Conservation (phyloP, 257 asterid species). For the Scutellaria galericulata region DNA sequence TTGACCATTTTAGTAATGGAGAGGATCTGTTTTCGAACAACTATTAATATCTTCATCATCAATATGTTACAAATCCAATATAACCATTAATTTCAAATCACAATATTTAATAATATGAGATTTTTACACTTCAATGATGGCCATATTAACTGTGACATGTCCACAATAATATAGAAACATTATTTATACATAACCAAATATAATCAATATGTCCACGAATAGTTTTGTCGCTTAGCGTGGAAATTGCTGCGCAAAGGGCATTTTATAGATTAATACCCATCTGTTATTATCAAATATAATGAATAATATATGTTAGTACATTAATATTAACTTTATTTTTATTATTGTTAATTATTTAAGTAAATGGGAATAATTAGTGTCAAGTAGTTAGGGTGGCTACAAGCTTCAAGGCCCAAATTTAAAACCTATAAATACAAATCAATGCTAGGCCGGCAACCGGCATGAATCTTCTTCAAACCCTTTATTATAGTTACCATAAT, state of each 20-base stretch:
- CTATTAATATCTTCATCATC: too few relatives aligned
- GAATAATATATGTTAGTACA: neutral
- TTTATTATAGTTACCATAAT: neutral
- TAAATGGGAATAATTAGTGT: conserved; percentile 32
- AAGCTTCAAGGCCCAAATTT: conserved; percentile 30
- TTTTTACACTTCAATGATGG: too few relatives aligned
- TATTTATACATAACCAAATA: too few relatives aligned
- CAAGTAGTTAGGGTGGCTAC: conserved; percentile 43
- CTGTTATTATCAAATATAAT: neutral
- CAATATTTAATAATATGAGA: too few relatives aligned
- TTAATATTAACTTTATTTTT: neutral
- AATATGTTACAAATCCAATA: too few relatives aligned
- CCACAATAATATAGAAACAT: too few relatives aligned
- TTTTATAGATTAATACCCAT: neutral
- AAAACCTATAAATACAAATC: conserved; percentile 17
- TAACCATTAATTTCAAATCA: too few relatives aligned
- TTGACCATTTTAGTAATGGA: too few relatives aligned
- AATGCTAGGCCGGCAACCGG: conserved; percentile 47
- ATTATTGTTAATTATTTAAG: neutral
- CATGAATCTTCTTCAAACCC: conserved; percentile 29
- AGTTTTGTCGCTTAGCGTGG: conserved; percentile 37
- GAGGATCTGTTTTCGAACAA: too few relatives aligned
- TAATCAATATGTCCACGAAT: too few relatives aligned
- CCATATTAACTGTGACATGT: too few relatives aligned
- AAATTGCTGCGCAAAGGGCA: conserved; percentile 42